Evolutionary conservation across 306 rosid genomes (phyloP).

Genomic region (Mimosa pudica): DNA sequence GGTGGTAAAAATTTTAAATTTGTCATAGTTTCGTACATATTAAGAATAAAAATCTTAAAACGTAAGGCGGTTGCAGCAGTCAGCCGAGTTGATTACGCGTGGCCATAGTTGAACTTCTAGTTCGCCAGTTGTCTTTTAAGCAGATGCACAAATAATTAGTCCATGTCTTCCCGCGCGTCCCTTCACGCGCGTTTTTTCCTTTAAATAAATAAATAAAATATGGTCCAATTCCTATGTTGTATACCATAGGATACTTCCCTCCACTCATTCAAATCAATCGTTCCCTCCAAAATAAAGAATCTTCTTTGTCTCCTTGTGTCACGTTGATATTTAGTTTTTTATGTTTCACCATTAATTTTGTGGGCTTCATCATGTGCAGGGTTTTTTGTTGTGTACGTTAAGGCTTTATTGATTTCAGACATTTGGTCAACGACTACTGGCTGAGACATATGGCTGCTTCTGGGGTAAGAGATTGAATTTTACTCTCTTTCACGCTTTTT

Average conservation of each 20-base stretch:
- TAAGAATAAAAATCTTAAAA: background rate
- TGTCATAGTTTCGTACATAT: background rate
- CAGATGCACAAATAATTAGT: constrained; percentile 19
- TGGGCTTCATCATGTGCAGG: constrained; percentile 31
- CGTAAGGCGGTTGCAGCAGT: constrained; percentile 23
- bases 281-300: background rate
- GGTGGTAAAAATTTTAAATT: background rate
- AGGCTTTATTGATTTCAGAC: background rate
- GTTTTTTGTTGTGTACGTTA: background rate
- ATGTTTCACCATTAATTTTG: constrained; percentile 24
- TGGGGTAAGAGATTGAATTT: constrained; percentile 48
- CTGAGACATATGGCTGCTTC: constrained; percentile 59
- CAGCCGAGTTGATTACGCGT: constrained; percentile 33
- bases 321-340: constrained; percentile 3
- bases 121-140: constrained; percentile 43
- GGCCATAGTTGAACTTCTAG: constrained; percentile 41
- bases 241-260: background rate
- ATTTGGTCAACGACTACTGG: constrained; percentile 29
- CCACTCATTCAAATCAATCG: background rate
- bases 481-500: background rate
- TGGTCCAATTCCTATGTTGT: background rate
- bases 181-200: background rate
- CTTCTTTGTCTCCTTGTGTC: background rate
- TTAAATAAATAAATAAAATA: background rate
- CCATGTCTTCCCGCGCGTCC: background rate